These are phyloP conservation scores for Coccomyxa subellipsoidea DNA, from an alignment of 163 green algal genomes.

Conservation along the genomic window DNA sequence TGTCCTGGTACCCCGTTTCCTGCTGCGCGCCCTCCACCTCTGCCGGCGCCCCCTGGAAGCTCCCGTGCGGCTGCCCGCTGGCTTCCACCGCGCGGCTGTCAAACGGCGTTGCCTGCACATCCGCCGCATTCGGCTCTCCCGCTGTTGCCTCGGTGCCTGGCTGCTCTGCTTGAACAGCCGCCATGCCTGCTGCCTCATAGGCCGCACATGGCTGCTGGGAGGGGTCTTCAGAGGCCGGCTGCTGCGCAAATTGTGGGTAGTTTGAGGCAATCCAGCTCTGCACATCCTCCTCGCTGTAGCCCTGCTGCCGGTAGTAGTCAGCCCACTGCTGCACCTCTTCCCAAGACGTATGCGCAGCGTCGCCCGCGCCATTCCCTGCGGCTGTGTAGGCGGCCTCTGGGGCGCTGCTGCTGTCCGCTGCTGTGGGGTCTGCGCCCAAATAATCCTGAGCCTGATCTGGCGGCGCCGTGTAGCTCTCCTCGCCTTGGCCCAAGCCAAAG, in stretches of 20 bases:
- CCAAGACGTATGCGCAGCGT: background rate
- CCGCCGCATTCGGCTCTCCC: too few species aligned
- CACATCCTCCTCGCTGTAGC: slow-evolving; percentile 2
- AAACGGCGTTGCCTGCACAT: background rate
- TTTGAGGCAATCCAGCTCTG: background rate
- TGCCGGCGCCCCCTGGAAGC: background rate
- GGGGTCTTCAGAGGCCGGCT: background rate
- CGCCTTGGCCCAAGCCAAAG: background rate
- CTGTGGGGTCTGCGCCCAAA: background rate
- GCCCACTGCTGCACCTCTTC: slow-evolving; percentile 2
- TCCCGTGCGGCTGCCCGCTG: background rate
- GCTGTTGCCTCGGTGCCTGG: background rate
- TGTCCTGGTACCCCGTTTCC: background rate
- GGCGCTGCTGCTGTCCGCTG: background rate
- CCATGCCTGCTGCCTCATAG: background rate
- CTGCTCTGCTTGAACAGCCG: background rate
- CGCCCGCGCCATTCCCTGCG: background rate
- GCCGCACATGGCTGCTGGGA: background rate
- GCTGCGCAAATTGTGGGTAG: background rate
- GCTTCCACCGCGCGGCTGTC: background rate
- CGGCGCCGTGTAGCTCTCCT: background rate
- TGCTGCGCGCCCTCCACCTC: background rate
- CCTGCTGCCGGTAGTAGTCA: background rate
- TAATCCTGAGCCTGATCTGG: background rate
- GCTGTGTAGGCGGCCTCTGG: background rate